Conservation (phyloP, 352 stramenopile species). For the Globisporangium mamillatum region DNA sequence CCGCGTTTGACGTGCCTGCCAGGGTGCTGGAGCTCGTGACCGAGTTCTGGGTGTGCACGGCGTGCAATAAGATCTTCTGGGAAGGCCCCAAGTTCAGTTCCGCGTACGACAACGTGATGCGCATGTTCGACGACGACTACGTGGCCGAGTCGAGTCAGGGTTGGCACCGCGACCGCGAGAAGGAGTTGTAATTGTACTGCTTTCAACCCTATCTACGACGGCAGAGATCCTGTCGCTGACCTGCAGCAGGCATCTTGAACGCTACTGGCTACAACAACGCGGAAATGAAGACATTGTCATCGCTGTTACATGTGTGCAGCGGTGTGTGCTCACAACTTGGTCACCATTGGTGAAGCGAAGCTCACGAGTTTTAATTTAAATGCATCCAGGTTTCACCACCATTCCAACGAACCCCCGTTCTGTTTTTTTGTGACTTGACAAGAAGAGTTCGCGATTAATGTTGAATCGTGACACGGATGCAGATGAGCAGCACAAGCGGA, state of each 20-base stretch:
- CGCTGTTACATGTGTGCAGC: not conserved
- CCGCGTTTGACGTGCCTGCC: slow-evolving; percentile 46
- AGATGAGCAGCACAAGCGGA: not conserved
- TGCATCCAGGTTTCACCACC: not conserved
- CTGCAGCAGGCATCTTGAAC: not conserved
- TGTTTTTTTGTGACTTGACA: not conserved
- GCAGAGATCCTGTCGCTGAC: not conserved
- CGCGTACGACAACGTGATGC: slow-evolving; percentile 16
- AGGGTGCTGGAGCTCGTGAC: slow-evolving; percentile 56
- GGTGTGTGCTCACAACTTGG: not conserved
- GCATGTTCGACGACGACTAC: slow-evolving; percentile 16
- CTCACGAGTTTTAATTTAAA: not conserved
- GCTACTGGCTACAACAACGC: not conserved
- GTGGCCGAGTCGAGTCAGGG: slow-evolving; percentile 1
- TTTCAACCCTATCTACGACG: not conserved
- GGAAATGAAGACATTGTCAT: not conserved
- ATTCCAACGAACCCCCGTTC: not conserved
- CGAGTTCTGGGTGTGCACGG: slow-evolving; percentile 43
- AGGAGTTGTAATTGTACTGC: not conserved
- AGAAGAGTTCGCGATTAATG: not conserved
- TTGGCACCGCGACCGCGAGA: slow-evolving; percentile 8
- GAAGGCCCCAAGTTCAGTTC: slow-evolving; percentile 32
- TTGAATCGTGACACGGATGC: not conserved
- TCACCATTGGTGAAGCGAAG: not conserved
- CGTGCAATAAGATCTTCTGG: slow-evolving; percentile 30